These are phyloP conservation scores for Linum lewisii DNA, from an alignment of 345 rosid species.

Conservation along the genomic window DNA sequence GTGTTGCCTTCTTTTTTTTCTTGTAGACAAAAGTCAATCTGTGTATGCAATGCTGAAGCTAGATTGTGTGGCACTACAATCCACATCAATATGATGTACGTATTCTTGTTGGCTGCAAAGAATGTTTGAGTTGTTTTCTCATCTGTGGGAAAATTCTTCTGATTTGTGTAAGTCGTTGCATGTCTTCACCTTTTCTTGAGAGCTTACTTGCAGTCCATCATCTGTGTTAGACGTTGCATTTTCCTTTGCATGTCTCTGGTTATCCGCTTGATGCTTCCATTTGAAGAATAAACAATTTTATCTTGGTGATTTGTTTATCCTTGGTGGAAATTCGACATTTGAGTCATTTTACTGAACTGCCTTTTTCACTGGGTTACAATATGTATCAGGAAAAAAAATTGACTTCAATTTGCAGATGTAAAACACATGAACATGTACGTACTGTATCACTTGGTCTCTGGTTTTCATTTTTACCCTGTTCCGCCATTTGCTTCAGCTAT, in stretches of 20 bases:
- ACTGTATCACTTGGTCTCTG: too few species aligned
- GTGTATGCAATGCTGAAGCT: slow-evolving; percentile 79
- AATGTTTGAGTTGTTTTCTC: slow-evolving; percentile 38
- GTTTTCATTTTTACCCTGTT: background rate
- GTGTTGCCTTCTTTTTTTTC: slow-evolving; percentile 47
- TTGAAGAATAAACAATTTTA: background rate
- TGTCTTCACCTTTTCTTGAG: background rate
- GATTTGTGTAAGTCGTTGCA: background rate
- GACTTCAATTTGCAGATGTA: too few species aligned
- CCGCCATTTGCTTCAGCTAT: background rate
- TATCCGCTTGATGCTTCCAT: background rate
- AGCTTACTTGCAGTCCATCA: background rate
- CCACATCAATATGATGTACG: slow-evolving; percentile 87
- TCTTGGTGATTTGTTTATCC: background rate
- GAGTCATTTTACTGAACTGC: background rate
- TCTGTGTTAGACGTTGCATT: background rate
- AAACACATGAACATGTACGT: too few species aligned
- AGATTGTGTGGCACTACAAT: slow-evolving; percentile 85
- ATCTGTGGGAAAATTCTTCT: background rate
- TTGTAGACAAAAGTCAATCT: slow-evolving; percentile 58
- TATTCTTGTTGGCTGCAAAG: slow-evolving; percentile 63
- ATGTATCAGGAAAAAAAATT: too few species aligned
- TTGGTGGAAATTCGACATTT: background rate
- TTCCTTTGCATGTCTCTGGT: background rate
- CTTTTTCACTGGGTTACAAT: background rate